These are phyloP conservation scores for Picea mariana DNA, from an alignment of 83 land plant species.

Conservation along the genomic window DNA sequence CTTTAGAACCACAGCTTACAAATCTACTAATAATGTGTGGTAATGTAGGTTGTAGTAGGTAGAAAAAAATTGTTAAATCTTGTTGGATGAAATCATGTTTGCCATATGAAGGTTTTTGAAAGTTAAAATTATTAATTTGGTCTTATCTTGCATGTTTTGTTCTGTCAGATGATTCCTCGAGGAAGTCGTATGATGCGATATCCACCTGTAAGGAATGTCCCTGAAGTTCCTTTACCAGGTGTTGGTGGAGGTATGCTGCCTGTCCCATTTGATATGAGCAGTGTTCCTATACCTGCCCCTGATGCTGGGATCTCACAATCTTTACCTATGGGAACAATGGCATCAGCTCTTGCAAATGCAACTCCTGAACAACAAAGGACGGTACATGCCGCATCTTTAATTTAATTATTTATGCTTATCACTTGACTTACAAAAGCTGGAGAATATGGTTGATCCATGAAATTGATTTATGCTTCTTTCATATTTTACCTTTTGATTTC, in stretches of 20 bases:
- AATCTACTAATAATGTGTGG: too few relatives aligned
- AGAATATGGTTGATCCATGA: neutral
- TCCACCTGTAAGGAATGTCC: conserved; percentile 72
- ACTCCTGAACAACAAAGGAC: conserved; percentile 84
- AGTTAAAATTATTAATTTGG: too few relatives aligned
- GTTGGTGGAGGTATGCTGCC: conserved; percentile 82
- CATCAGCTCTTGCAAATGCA: conserved; percentile 89
- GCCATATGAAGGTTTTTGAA: neutral
- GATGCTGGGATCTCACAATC: conserved; percentile 65
- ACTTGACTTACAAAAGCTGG: neutral
- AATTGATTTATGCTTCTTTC: neutral
- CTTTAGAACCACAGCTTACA: too few relatives aligned
- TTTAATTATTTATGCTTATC: neutral
- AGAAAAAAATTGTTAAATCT: too few relatives aligned
- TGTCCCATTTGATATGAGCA: conserved; percentile 73
- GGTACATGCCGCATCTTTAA: conserved; percentile 31
- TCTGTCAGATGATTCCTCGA: conserved; percentile 73
- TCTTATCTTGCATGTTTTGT: neutral
- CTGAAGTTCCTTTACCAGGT: conserved; percentile 68
- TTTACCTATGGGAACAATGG: conserved; percentile 65
- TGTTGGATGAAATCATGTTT: neutral
- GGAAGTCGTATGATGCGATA: conserved; percentile 75
- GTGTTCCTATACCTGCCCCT: conserved; percentile 37
- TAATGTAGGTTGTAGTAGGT: too few relatives aligned
- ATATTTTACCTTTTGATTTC: neutral